phyloP scores from a whole-genome alignment of 768 basidiomycete genomes.

The Nidularia pulvinata region DNA sequence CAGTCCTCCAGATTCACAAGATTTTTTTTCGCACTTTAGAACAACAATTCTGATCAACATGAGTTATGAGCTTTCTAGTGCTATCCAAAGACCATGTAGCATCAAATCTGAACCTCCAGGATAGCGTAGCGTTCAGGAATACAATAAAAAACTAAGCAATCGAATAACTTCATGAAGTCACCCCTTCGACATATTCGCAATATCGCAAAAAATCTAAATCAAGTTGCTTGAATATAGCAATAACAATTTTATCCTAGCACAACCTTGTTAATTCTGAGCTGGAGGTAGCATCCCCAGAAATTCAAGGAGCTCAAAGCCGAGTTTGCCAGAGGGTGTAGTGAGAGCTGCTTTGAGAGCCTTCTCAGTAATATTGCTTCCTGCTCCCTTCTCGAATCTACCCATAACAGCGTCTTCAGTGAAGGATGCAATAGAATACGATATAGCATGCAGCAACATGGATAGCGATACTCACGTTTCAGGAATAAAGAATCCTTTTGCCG shows the following conservation, averaged over 20 bases:
- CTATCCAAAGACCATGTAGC: no score
- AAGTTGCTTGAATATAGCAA: neutral
- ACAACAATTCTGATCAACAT: no score
- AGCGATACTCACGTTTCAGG: neutral
- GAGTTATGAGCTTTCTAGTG: no score
- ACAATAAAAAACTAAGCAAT: no score
- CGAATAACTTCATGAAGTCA: no score
- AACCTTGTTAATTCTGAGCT: neutral
- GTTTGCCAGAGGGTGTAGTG: conserved; percentile 11
- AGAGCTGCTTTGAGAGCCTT: conserved; percentile 8
- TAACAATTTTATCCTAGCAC: neutral
- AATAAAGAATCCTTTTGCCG: conserved; percentile 1
- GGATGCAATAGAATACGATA: neutral
- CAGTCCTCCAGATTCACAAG: no score
- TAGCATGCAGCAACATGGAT: neutral
- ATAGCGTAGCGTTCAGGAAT: no score
- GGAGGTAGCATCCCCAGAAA: neutral
- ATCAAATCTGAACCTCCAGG: no score
- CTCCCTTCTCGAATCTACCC: neutral
- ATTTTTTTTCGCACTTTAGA: no score
- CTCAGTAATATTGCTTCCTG: neutral
- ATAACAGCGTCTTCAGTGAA: neutral
- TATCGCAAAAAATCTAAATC: no score
- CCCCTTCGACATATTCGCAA: no score
- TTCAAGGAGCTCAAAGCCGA: neutral